These are phyloP conservation scores for Schwanniomyces polymorphus DNA, from an alignment of 805 yeast genomes.

Conservation along the genomic window DNA sequence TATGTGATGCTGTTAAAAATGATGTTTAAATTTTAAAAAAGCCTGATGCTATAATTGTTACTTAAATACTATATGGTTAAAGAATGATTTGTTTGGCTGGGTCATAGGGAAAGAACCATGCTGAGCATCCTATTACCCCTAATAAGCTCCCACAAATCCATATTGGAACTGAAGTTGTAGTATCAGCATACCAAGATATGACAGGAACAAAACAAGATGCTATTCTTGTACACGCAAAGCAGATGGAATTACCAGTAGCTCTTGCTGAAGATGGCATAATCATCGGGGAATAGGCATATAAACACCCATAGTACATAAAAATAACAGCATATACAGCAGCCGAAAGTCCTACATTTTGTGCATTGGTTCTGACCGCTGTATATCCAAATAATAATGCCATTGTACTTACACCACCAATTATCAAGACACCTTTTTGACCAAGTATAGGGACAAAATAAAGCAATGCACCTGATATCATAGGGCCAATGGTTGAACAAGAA, in stretches of 20 bases:
- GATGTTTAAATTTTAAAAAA: no score
- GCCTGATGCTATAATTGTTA: no score
- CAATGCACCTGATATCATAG: conserved; percentile 47
- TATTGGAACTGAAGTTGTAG: conserved; percentile 28
- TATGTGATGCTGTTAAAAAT: no score
- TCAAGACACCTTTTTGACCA: conserved; percentile 60
- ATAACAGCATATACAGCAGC: conserved; percentile 45
- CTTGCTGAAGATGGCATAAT: conserved; percentile 35
- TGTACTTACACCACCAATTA: conserved; percentile 50
- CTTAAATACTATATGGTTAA: neutral
- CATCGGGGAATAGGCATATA: conserved; percentile 37
- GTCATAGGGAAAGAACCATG: conserved; percentile 30
- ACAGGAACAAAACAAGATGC: conserved; percentile 32
- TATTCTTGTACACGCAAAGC: conserved; percentile 28
- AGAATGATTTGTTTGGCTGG: conserved; percentile 19
- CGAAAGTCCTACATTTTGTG: conserved; percentile 42
- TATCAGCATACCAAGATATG: conserved; percentile 31
- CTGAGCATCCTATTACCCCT: conserved; percentile 23
- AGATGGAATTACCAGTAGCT: conserved; percentile 36
- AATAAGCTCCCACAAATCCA: conserved; percentile 37
- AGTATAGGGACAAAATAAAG: conserved; percentile 26
- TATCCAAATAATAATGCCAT: conserved; percentile 64
- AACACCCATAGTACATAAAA: conserved; percentile 35
- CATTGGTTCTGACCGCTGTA: conserved; percentile 54
- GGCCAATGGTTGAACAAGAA: conserved; percentile 51